Evolutionary conservation across 352 stramenopile species (phyloP).

Genomic region (Phytophthora cryptogea): DNA sequence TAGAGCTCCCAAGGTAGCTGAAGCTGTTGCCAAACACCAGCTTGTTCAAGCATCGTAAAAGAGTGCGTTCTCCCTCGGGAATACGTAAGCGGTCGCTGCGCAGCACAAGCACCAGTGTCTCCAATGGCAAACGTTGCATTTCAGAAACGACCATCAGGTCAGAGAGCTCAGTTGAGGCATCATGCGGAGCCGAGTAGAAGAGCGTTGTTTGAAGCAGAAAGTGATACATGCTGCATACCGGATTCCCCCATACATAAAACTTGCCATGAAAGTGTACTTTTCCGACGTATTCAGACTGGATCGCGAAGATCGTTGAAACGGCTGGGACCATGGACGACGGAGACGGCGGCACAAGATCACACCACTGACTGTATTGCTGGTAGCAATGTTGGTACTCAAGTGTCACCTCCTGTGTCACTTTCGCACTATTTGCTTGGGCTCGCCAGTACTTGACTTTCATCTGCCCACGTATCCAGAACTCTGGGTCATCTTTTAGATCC

Average conservation of each 20-base stretch:
- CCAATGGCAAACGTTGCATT: slow-evolving; percentile 56
- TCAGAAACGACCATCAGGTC: slow-evolving; percentile 40
- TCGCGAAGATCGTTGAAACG: slow-evolving; percentile 4
- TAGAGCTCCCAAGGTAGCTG: slow-evolving; percentile 10
- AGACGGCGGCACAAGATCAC: slow-evolving; percentile 24
- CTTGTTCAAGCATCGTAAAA: slow-evolving; percentile 46
- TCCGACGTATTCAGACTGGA: slow-evolving; percentile 22
- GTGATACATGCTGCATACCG: slow-evolving; percentile 71
- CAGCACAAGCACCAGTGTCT: slow-evolving; percentile 63
- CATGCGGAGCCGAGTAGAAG: slow-evolving; percentile 54
- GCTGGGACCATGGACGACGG: slow-evolving; percentile 22
- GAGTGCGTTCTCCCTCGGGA: slow-evolving; percentile 53
- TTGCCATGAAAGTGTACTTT: slow-evolving; percentile 33
- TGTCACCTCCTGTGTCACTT: slow-evolving; percentile 30
- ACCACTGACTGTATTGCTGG: slow-evolving; percentile 38
- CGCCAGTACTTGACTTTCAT: slow-evolving; percentile 44
- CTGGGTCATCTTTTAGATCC: slow-evolving; percentile 25
- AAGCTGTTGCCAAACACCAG: slow-evolving; percentile 46
- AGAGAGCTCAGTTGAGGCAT: slow-evolving; percentile 26
- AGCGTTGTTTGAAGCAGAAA: slow-evolving; percentile 64
- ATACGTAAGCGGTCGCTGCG: slow-evolving; percentile 65
- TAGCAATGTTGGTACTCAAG: slow-evolving; percentile 44
- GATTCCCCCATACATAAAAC: slow-evolving; percentile 61
- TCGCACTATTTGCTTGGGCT: slow-evolving; percentile 6
- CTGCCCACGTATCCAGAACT: slow-evolving; percentile 45